Conservation (phyloP, 441 rosid genomes). For the Bruguiera hainesii region DNA sequence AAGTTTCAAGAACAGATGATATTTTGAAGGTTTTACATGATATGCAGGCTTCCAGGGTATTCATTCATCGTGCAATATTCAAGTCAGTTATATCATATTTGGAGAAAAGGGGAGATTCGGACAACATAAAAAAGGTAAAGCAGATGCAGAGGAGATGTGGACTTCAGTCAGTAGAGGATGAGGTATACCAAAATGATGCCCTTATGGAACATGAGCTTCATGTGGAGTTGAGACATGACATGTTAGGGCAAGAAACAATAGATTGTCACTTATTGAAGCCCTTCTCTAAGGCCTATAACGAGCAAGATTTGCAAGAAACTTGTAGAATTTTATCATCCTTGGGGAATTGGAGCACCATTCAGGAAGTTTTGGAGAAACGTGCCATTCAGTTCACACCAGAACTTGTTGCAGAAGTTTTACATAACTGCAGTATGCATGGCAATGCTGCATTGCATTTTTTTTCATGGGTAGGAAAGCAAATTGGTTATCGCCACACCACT, state of each 20-base stretch:
- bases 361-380: conserved; percentile 53
- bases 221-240: conserved; percentile 20
- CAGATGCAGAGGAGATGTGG: conserved; percentile 38
- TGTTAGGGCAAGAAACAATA: conserved; percentile 14
- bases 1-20: conserved; percentile 50
- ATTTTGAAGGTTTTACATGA: conserved; percentile 46
- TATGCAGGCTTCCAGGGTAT: conserved; percentile 50
- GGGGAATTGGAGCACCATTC: conserved; percentile 24
- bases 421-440: conserved; percentile 44
- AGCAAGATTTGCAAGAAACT: conserved; percentile 46
- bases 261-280: conserved; percentile 21
- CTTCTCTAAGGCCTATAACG: conserved; percentile 30
- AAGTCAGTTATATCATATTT: conserved; percentile 49
- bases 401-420: conserved; percentile 52
- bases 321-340: conserved; percentile 41
- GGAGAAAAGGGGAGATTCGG: conserved; percentile 56
- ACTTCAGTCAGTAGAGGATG: conserved; percentile 20
- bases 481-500: conserved; percentile 52
- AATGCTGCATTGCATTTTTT: conserved; percentile 57
- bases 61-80: conserved; percentile 43
- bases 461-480: conserved; percentile 65
- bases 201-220: conserved; percentile 14
- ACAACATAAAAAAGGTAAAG: conserved; percentile 45
- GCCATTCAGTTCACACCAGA: conserved; percentile 51
- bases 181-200: conserved; percentile 17